phyloP scores from a whole-genome alignment of 768 basidiomycete species.

The Sarcomyxa edulis region DNA sequence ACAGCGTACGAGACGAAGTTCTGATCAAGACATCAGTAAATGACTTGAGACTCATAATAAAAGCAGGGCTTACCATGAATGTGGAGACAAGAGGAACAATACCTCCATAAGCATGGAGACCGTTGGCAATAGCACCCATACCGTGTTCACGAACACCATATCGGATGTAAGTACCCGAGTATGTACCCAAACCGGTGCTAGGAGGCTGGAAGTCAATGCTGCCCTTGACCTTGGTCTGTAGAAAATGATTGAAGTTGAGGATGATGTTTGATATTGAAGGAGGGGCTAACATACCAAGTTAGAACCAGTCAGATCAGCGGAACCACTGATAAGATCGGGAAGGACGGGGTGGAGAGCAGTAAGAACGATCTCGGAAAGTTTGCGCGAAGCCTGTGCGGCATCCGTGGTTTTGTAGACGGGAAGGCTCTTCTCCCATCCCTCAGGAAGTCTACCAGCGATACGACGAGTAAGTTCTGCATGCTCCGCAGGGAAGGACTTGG shows the following conservation, averaged over 20 bases:
- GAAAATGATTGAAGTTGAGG: no score
- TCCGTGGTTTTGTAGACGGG: slow-evolving; percentile 84
- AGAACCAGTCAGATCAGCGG: slow-evolving; percentile 88
- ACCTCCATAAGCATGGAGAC: slow-evolving; percentile 84
- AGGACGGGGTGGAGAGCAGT: slow-evolving; percentile 67
- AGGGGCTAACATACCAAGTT: slow-evolving; percentile 59
- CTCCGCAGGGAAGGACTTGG: slow-evolving; percentile 75
- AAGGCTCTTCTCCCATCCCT: slow-evolving; percentile 80
- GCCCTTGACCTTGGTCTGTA: slow-evolving; percentile 74
- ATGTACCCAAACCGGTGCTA: slow-evolving; percentile 76
- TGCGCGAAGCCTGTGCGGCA: slow-evolving; percentile 85
- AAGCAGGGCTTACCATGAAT: slow-evolving; percentile 60
- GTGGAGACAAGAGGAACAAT: slow-evolving; percentile 90
- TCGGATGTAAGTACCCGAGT: slow-evolving; percentile 86
- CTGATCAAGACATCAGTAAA: slow-evolving; percentile 27
- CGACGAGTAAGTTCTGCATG: slow-evolving; percentile 84
- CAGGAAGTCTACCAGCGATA: slow-evolving; percentile 76
- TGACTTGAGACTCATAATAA: background rate
- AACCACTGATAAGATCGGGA: slow-evolving; percentile 86
- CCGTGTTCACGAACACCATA: slow-evolving; percentile 98
- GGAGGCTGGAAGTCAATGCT: slow-evolving; percentile 91
- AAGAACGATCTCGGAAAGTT: slow-evolving; percentile 87
- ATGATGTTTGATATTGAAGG: background rate
- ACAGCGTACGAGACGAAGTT: slow-evolving; percentile 94
- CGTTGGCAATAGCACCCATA: slow-evolving; percentile 96